Evolutionary conservation across 1,284 basidiomycete genomes (phyloP).

Genomic region (Tylopilus sp.): DNA sequence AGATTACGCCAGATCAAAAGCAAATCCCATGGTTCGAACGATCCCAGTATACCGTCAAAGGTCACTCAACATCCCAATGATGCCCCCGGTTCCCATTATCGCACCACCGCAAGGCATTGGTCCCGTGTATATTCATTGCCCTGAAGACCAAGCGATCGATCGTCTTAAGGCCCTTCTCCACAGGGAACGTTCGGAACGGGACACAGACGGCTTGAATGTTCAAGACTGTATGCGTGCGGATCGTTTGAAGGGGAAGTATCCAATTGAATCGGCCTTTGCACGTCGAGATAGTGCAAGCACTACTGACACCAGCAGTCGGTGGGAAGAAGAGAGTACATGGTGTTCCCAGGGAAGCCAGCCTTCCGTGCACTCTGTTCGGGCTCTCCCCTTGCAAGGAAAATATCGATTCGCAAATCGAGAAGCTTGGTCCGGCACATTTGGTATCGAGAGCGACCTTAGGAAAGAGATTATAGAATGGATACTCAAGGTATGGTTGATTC

Average conservation of each 20-base stretch:
- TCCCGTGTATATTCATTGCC: conserved; percentile 44
- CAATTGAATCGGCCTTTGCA: background rate
- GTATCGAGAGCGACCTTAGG: conserved; percentile 46
- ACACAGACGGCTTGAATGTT: conserved; percentile 43
- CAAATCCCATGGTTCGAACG: conserved; percentile 39
- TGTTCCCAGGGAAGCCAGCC: conserved; percentile 18
- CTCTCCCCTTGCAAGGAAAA: background rate
- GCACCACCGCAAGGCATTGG: conserved; percentile 56
- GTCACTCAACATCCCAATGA: conserved; percentile 16
- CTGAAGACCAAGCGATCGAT: conserved; percentile 55
- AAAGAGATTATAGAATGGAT: conserved; percentile 54
- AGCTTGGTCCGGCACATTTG: conserved; percentile 29
- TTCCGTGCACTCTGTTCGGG: background rate
- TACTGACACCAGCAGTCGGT: conserved; percentile 26
- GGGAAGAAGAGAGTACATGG: conserved; percentile 33
- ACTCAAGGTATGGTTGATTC: conserved; percentile 47
- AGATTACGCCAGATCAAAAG: conserved; percentile 36
- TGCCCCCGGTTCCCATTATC: conserved; percentile 58
- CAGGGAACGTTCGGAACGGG: conserved; percentile 52
- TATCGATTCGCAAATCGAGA: conserved; percentile 4
- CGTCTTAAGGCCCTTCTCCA: conserved; percentile 54
- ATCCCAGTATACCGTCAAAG: conserved; percentile 13
- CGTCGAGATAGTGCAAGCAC: conserved; percentile 21
- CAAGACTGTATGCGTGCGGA: conserved; percentile 24
- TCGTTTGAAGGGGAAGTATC: conserved; percentile 1